Evolutionary conservation across 139 green algal genomes (phyloP).

Genomic region (Gonium pectorale): DNA sequence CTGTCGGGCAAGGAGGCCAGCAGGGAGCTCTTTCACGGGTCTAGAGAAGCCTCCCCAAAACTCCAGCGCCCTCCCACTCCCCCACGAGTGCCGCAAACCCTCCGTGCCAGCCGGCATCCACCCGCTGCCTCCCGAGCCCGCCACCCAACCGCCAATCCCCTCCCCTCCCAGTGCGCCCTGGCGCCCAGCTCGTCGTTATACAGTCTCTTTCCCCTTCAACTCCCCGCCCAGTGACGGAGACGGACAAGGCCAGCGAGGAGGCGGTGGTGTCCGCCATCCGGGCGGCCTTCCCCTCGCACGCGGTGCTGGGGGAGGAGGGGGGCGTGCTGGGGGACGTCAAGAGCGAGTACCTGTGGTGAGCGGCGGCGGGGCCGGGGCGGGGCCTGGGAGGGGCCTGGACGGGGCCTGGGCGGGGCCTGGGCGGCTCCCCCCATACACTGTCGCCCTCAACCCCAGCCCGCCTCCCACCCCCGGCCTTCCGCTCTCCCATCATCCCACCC

Average conservation of each 20-base stretch:
- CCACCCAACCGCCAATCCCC: neutral
- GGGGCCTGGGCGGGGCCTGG: too few species aligned
- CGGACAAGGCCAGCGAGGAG: conserved; percentile 79
- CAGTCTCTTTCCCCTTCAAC: too few species aligned
- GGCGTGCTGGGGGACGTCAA: conserved; percentile 51
- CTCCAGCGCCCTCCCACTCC: neutral
- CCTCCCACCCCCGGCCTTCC: too few species aligned
- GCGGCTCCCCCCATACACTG: too few species aligned
- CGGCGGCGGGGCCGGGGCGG: neutral
- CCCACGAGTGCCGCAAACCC: neutral
- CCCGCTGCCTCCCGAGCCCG: neutral
- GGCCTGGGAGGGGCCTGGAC: neutral
- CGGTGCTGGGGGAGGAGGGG: conserved; percentile 88
- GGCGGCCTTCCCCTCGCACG: conserved; percentile 73
- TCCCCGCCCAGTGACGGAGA: conserved; percentile 44
- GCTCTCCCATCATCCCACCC: too few species aligned
- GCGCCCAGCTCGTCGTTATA: too few species aligned
- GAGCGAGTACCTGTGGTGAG: conserved; percentile 70
- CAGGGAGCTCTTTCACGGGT: too few species aligned
- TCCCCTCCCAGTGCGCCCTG: too few species aligned
- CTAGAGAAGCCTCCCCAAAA: too few species aligned
- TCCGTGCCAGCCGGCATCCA: neutral
- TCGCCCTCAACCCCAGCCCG: too few species aligned
- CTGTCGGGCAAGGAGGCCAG: too few species aligned
- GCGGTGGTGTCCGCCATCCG: conserved; percentile 66